Evolutionary conservation across 768 basidiomycete genomes (phyloP).

Genomic region (Tylopilus vinaceipallidus): DNA sequence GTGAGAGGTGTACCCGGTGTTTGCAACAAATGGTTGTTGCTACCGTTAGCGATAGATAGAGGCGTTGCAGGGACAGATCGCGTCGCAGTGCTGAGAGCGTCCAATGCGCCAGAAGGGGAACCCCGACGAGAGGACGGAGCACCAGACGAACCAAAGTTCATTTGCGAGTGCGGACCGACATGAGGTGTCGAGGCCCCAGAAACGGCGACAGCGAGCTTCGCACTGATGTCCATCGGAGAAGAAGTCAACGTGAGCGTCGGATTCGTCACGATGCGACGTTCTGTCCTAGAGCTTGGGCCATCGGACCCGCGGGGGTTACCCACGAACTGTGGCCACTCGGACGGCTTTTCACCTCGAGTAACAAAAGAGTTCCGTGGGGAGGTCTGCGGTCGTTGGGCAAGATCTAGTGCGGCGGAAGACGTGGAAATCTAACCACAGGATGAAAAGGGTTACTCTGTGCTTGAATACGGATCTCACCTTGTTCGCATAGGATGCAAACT

Average conservation of each 20-base stretch:
- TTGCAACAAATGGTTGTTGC: slow-evolving; percentile 53
- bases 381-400: slow-evolving; percentile 85
- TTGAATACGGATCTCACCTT: slow-evolving; percentile 47
- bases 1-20: slow-evolving; percentile 63
- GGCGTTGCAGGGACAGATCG: slow-evolving; percentile 87
- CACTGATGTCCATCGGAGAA: slow-evolving; percentile 48
- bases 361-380: slow-evolving; percentile 63
- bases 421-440: slow-evolving; percentile 58
- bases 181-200: slow-evolving; percentile 67
- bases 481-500: slow-evolving; percentile 62
- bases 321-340: slow-evolving; percentile 93
- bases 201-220: slow-evolving; percentile 43
- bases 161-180: slow-evolving; percentile 58
- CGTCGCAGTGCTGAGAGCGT: slow-evolving; percentile 56
- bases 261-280: slow-evolving; percentile 73
- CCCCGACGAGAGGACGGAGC: slow-evolving; percentile 64
- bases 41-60: slow-evolving; percentile 48
- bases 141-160: slow-evolving; percentile 30
- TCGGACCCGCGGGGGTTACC: slow-evolving; percentile 63
- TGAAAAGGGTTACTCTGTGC: slow-evolving; percentile 6
- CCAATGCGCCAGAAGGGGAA: slow-evolving; percentile 67
- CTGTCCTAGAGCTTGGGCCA: slow-evolving; percentile 48
- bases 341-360: slow-evolving; percentile 66
- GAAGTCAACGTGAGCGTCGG: slow-evolving; percentile 65
- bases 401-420: slow-evolving; percentile 89